Evolutionary conservation across 2,329 filamentous ascomycete species (phyloP).

Genomic region (Pyrenophora seminiperda): DNA sequence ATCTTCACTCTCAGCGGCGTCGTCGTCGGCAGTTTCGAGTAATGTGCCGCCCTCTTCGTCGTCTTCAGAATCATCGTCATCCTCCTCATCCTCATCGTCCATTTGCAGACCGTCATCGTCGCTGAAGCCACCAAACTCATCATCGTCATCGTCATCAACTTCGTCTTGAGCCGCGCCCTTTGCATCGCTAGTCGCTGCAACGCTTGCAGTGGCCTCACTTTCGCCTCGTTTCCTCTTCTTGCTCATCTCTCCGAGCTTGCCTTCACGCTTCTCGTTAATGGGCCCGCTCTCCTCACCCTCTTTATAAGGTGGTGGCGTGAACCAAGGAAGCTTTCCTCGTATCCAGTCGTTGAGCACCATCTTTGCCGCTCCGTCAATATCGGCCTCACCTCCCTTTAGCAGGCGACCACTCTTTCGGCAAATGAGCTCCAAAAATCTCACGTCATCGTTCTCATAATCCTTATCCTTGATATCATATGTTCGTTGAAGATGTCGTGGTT

Average conservation of each 20-base stretch:
- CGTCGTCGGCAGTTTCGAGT: constrained; percentile 19
- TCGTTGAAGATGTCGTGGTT: constrained; percentile 84
- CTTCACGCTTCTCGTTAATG: constrained; percentile 68
- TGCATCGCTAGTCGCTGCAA: constrained; percentile 24
- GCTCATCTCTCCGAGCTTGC: constrained; percentile 81
- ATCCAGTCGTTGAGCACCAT: constrained; percentile 98
- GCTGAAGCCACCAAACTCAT: constrained; percentile 45
- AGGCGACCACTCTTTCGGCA: constrained; percentile 86
- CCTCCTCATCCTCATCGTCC: constrained; percentile 29
- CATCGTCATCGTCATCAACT: constrained; percentile 29
- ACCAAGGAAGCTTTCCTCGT: constrained; percentile 95
- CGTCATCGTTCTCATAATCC: constrained; percentile 72
- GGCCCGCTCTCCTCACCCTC: constrained; percentile 43
- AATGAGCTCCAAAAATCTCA: constrained; percentile 83
- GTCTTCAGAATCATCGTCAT: constrained; percentile 28
- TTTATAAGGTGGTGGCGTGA: constrained; percentile 72
- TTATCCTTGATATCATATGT: constrained; percentile 87
- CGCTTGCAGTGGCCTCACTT: constrained; percentile 32
- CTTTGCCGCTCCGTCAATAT: constrained; percentile 92
- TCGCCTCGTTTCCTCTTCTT: constrained; percentile 71
- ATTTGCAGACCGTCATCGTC: constrained; percentile 29
- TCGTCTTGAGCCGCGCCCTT: constrained; percentile 19
- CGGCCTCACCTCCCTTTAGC: constrained; percentile 90
- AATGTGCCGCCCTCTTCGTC: constrained; percentile 24
- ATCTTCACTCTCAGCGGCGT: constrained; percentile 29